A percentile compares a stretch with the other conserved stretches of the same genome.
Conservation (phyloP, 2,329 filamentous ascomycete genomes). For the Fusarium foetens region DNA sequence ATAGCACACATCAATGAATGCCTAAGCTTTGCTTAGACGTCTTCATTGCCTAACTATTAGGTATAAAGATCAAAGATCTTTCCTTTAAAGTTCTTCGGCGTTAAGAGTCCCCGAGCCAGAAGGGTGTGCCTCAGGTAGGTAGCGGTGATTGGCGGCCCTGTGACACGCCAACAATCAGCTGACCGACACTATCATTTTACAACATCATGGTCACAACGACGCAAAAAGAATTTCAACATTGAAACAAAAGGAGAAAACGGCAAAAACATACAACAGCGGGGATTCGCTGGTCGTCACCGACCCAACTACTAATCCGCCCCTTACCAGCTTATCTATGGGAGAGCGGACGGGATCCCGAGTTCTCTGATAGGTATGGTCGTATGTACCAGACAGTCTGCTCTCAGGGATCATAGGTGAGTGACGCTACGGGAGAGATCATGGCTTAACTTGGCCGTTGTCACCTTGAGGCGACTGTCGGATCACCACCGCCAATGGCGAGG, state of each 20-base stretch:
- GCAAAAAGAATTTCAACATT: background rate
- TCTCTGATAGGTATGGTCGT: conserved; percentile 1
- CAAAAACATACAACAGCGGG: background rate
- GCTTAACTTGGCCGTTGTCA: too few relatives aligned
- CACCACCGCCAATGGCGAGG: background rate
- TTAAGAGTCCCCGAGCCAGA: too few relatives aligned
- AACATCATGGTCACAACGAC: background rate
- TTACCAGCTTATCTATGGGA: background rate
- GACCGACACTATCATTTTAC: background rate
- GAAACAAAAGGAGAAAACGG: background rate
- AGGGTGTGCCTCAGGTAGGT: too few relatives aligned
- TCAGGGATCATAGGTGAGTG: background rate
- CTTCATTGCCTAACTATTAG: too few relatives aligned
- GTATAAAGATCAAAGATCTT: too few relatives aligned
- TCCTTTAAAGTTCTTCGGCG: too few relatives aligned
- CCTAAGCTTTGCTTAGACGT: too few relatives aligned
- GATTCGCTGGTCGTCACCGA: background rate
- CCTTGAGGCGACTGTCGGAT: background rate
- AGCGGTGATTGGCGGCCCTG: too few relatives aligned
- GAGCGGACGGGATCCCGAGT: conserved; percentile 5
- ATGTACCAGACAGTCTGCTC: background rate
- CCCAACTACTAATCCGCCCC: background rate
- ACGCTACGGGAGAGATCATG: too few relatives aligned
- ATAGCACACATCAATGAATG: too few relatives aligned
- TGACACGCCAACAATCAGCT: background rate